Base-by-base conservation (phyloP, 495 filamentous ascomycete genomes). In the Trypethelium eluteriae region DNA sequence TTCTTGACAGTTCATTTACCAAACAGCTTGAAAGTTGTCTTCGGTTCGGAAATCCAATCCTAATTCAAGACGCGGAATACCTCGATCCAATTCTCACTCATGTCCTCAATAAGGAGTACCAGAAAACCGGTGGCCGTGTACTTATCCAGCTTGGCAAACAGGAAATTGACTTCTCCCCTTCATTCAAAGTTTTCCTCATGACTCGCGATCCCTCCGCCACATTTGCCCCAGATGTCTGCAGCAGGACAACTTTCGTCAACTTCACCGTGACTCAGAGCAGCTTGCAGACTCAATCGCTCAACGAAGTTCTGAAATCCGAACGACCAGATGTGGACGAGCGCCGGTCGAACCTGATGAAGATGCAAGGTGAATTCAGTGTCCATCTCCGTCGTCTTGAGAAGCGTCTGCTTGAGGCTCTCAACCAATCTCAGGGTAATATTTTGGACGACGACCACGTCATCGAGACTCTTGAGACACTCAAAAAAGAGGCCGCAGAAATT, bases 191-290 rank as follows among this genome's bases (percentile, higher is more conserved):
- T 46, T 99, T 93, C 78, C 80, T 99, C 63, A 96, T 93, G 0
- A 99, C 94, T 2, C 82, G 93, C 70, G 95, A 99, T 82, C 94
- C 94, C 3, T 98, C 94, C 61, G 94, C 94, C 5, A 88, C 87
- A 9, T 99, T 99, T 78, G 87, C 94, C n/a, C 94, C 94, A 2
- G 94, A 99, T 78, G 89, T 99, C 61, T 99, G 95, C 85, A 95
- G 90, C 82, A 85, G 94, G 66, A 97, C 94, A 12, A 99, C 94
- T 0, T 95, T 99, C 77, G 94, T 99, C 82, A 99, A 99, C 76
- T 99, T 99, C 72, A 98, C 94, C 2, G 92, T 99, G 64, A 99
- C 94, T 7, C 93, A 97, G 76, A 97, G 94, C 83, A 97, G 93
- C 81, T 82, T 99, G 73, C 93, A 96, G 76, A 97, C 94, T 11